Base-by-base conservation (phyloP, 2,329 filamentous ascomycete genomes). In the Pezicula carpinea region DNA sequence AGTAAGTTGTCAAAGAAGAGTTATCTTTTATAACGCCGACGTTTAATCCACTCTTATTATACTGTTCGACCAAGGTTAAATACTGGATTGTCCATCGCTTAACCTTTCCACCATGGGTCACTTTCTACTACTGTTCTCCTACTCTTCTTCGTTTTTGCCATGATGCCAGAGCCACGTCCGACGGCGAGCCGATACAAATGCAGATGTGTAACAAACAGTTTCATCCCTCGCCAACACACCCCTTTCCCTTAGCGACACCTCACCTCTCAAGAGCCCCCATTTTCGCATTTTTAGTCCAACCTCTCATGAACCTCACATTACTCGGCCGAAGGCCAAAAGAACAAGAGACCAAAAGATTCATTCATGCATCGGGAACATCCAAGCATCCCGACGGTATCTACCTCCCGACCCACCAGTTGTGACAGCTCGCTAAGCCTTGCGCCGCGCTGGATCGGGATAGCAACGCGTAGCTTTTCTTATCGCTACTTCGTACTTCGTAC, bases 171-270 rank as follows among this genome's bases (percentile, higher is more conserved):
- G 26, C 26, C 26, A 29, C 7, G 3, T 29, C 26, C 38, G 38
- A 40, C 19, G 26, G 22, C 18, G 21, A 40, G 19, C 38, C 38
- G 38, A 40, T 7, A 14, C 19, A 22, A 17, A 40, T 21, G 21
- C 38, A 40, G 38, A 40, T n/a, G 22, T 40, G 38, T 19, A 40
- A 40, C 38, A 40, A 40, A 23, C 18, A 17, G 26, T 29, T 35
- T 14, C n/a, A 35, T 15, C 18, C 2, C 18, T 35, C 33, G 33
- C n/a, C 38, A 23, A n/a, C 21, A 18, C 38, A 23, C 38, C 38
- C 19, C n/a, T 23, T 26, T 23, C 22, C 38, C 3, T 22, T 23
- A 40, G 38, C 38, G 38, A 40, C 17, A 38, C 10, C 17, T 13
- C 17, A 38, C 10, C 17, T 13, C 38, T 14, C 11, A 11, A 35